Evolutionary conservation across 2,329 filamentous ascomycete genomes (phyloP), one percentile per base, ranked within the genome.

Genomic region (Blumeriella jaapii): DNA sequence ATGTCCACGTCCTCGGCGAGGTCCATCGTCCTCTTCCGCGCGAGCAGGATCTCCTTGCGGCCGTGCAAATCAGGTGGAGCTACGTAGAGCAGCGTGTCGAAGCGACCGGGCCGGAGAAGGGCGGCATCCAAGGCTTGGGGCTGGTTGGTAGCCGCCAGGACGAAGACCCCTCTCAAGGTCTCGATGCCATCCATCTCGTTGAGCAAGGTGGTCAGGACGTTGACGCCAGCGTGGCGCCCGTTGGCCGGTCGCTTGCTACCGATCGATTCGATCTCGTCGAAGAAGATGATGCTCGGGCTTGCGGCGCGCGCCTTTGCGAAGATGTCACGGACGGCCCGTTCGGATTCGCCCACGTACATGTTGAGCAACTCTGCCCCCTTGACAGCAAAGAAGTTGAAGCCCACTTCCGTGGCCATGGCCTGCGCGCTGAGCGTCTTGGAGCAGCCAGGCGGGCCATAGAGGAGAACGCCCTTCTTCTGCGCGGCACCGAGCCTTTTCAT

Each of bases 141-240:
- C 34, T 84, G 76, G 60, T 96, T 96, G 0, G 89, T 96, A 2
- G 89, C 89, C 0, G 84, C 89, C 12, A 96, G 72, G 10, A 95
- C 79, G 40, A 93, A 71, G 0, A 96, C 86, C 38, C 82, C 82
- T 36, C 78, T 78, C 13, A 93, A 66, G 24, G 78, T 68, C 57
- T 94, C 85, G 48, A 95, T 93, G 29, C 89, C 89, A 54, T 95
- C 89, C 81, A 96, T 93, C 56, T 95, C 89, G 41, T 86, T 94
- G 4, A 96, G 69, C 17, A 96, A 63, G 2, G 87, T 93, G 1
- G 86, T 87, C 10, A 95, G 71, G 28, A 93, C 82, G 54, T 95
- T 91, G 30, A 94, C 68, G 1, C 78, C 73, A 24, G 55, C 60
- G 9, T 56, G 60, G 12, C 62, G 57, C 5, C 59, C 56, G 3